phyloP scores from a whole-genome alignment of 169 alveolate species.

The Cyclospora cayetanensis region DNA sequence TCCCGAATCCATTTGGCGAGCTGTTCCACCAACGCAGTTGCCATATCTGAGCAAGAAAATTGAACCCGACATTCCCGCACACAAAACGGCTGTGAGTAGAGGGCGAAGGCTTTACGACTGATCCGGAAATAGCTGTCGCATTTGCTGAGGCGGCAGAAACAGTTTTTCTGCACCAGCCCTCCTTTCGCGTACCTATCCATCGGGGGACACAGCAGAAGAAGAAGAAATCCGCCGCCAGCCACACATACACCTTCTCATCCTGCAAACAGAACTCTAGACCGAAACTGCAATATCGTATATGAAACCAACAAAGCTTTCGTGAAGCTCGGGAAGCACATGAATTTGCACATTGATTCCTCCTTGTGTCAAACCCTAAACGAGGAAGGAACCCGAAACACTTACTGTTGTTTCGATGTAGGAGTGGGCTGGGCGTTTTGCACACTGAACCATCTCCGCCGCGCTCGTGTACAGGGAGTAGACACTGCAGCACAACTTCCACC shows the following conservation, averaged over 20 bases:
- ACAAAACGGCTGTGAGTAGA: not conserved
- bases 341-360: not conserved
- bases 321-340: not conserved
- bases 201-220: slow-evolving; percentile 66
- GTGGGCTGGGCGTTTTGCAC: slow-evolving; percentile 67
- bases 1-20: slow-evolving; percentile 65
- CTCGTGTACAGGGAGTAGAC: slow-evolving; percentile 29
- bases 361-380: no score
- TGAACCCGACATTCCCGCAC: not conserved
- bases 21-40: slow-evolving; percentile 49
- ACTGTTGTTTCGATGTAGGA: slow-evolving; percentile 63
- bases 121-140: not conserved
- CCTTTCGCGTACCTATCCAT: slow-evolving; percentile 64
- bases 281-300: not conserved
- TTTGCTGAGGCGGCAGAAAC: slow-evolving; percentile 17
- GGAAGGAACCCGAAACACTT: not conserved
- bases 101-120: not conserved
- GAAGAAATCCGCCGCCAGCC: slow-evolving; percentile 69
- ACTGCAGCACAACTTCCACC: not conserved
- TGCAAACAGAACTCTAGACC: not conserved
- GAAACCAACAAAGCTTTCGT: no score
- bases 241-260: slow-evolving; percentile 68
- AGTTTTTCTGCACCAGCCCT: not conserved
- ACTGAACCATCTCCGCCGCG: slow-evolving; percentile 38
- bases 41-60: slow-evolving; percentile 41